A percentile compares a stretch with the other conserved stretches of the same genome.
Evolutionary conservation across 2,329 filamentous ascomycete species (phyloP).

Genomic region (Chalaropsis thielavioides): DNA sequence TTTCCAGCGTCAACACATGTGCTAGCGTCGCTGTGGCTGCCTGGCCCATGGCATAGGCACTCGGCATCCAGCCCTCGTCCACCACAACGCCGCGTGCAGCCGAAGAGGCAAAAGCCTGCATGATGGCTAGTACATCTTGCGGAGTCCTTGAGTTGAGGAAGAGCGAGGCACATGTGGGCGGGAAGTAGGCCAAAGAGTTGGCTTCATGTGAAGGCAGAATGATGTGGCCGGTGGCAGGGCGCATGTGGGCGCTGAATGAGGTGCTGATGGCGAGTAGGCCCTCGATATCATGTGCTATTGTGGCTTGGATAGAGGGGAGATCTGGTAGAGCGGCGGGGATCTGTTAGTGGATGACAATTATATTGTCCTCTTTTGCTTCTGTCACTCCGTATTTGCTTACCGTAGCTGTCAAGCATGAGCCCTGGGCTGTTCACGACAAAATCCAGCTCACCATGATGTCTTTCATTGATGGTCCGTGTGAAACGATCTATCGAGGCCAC

Average conservation of each 20-base stretch:
- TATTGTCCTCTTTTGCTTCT: background rate
- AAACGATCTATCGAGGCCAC: conserved; percentile 4
- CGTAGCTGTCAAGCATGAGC: background rate
- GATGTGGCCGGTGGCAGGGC: conserved; percentile 5
- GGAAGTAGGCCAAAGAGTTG: background rate
- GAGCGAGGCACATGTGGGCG: conserved; percentile 6
- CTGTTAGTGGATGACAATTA: background rate
- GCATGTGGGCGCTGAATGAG: background rate
- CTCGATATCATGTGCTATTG: background rate
- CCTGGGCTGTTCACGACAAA: conserved; percentile 5
- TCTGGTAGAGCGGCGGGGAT: background rate
- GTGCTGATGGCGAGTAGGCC: conserved; percentile 4
- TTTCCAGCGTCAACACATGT: background rate
- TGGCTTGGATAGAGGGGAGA: background rate
- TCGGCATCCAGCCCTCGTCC: background rate
- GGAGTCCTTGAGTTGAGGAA: background rate
- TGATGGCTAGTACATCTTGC: background rate
- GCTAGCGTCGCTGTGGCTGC: background rate
- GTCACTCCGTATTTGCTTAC: background rate
- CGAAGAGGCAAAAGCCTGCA: background rate
- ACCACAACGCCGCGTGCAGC: background rate
- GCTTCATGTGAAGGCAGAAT: background rate
- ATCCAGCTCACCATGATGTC: conserved; percentile 4
- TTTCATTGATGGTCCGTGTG: background rate
- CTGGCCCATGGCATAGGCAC: background rate